Conservation (phyloP, 176 grass and related monocot genomes). For the Triticum monococcum region DNA sequence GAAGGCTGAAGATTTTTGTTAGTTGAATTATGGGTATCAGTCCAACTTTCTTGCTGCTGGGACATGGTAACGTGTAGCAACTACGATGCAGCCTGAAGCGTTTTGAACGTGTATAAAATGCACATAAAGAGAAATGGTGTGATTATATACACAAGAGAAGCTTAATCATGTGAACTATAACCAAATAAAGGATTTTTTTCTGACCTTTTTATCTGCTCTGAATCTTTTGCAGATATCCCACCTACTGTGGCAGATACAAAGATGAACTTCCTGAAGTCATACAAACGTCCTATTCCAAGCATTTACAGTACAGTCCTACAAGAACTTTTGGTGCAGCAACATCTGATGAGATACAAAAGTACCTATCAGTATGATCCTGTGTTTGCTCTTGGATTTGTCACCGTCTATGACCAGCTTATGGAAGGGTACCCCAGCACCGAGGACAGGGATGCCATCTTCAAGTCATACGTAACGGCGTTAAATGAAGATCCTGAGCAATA, state of each 20-base stretch:
- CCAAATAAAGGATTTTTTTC: not conserved
- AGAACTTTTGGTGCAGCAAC: constrained; percentile 94
- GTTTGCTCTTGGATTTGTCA: constrained; percentile 96
- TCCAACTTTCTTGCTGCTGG: not conserved
- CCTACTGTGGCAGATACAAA: constrained; percentile 91
- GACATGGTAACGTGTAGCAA: not conserved
- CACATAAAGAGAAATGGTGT: not conserved
- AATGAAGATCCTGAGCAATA: constrained; percentile 86
- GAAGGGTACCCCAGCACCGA: constrained; percentile 86
- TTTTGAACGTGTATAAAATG: not conserved
- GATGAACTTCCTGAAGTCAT: constrained; percentile 80
- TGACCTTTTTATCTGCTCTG: constrained; percentile 20
- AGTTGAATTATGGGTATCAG: not conserved
- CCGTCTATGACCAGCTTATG: constrained; percentile 93
- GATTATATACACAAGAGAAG: constrained; percentile 14
- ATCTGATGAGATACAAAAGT: constrained; percentile 96
- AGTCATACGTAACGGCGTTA: constrained; percentile 71
- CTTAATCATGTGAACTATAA: constrained; percentile 17
- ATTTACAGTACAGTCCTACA: constrained; percentile 90
- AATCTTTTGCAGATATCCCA: constrained; percentile 59
- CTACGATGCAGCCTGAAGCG: not conserved
- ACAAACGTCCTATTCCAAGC: constrained; percentile 93
- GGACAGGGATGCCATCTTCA: constrained; percentile 78
- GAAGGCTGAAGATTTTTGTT: not conserved
- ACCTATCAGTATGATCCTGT: constrained; percentile 94